Base-by-base conservation (phyloP, 2,329 filamentous ascomycete genomes). In the Colletotrichum filicis region DNA sequence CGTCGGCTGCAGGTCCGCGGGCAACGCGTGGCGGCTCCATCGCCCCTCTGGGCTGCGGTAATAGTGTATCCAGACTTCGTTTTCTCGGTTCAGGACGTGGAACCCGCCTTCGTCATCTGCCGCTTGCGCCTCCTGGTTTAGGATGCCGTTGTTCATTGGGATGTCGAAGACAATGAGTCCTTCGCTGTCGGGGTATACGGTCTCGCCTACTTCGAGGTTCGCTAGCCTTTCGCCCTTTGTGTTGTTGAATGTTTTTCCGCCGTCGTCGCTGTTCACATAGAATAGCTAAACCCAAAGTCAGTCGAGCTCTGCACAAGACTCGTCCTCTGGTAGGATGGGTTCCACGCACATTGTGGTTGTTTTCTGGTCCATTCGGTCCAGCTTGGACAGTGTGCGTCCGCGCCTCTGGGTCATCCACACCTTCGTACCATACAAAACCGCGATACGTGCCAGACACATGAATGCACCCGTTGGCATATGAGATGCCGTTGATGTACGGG, bases 401-500 rank as follows among this genome's bases (percentile, higher is more conserved):
- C 37, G 61, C 71, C 9, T 63, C 57, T 5, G 71, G 68, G 14
- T 74, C 71, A 11, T 74, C 68, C 37, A 71, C 67, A 37, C 71
- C 71, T 16, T 74, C 68, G 26, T 74, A 74, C 68, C 68, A 72
- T 46, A 74, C 68, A 24, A 74, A 74, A 4, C 71, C 71, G 24
- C 71, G 60, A 49, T 73, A 73, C 6, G 66, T 73, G n/a, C 71
- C 71, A 8, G 71, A 73, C 16, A 73, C 71, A 28, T 73, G 71
- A 19, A 73, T 61, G 7, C 61, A 60, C 26, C 71, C 71, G 66
- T 42, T 52, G 28, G 61, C 55, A 11, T 73, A 73, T 26, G 71
- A 73, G 14, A 73, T 73, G 67, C 71, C 71, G 61, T 73, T 73
- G 56, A 73, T 71, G 61, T 73, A 73, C 0, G 71, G 71, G 24